phyloP scores from a whole-genome alignment of 805 yeast genomes.

The Monosporozyma yasuniensis region DNA sequence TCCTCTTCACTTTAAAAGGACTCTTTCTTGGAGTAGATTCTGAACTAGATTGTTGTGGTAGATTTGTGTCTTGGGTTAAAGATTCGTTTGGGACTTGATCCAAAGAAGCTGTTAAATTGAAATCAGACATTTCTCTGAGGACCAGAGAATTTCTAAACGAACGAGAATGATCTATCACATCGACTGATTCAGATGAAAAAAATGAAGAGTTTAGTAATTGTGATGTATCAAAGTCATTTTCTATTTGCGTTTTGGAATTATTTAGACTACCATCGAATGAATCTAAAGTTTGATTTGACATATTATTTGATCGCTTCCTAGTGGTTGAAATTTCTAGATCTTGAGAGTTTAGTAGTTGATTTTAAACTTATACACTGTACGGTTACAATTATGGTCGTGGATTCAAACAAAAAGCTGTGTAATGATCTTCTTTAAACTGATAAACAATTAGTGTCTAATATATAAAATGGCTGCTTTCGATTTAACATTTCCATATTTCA shows the following conservation, averaged over 20 bases:
- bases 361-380: too few species aligned
- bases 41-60: not conserved
- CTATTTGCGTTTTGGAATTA: not conserved
- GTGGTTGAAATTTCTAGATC: too few species aligned
- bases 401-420: too few species aligned
- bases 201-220: constrained; percentile 21
- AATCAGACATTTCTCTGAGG: constrained; percentile 21
- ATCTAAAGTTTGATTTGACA: not conserved
- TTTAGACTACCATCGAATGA: not conserved
- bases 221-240: constrained; percentile 8
- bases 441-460: not conserved
- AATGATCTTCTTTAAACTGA: too few species aligned
- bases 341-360: too few species aligned
- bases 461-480: not conserved
- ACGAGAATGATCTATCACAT: constrained; percentile 26
- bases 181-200: constrained; percentile 23
- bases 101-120: constrained; percentile 5
- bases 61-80: not conserved
- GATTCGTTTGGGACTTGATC: not conserved
- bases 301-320: not conserved
- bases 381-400: too few species aligned
- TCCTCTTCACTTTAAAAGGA: not conserved
- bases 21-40: not conserved
- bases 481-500: not conserved
- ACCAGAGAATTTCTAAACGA: constrained; percentile 29